These are phyloP conservation scores for Pseudonitzschia multiseries DNA, from an alignment of 108 stramenopile genomes.

Conservation along the genomic window DNA sequence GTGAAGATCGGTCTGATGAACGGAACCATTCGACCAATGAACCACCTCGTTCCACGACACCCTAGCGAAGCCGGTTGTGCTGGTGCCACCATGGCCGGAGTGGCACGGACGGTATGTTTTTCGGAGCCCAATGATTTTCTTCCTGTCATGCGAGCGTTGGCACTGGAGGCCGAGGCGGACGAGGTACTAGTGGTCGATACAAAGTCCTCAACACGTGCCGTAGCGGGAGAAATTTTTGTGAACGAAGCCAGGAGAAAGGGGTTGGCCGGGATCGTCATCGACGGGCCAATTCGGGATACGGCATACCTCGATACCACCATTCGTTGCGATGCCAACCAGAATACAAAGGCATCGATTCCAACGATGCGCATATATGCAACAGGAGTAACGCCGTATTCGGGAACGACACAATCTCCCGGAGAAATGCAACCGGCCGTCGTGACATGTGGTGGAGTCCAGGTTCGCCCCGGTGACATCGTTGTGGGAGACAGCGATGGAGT, in stretches of 20 bases:
- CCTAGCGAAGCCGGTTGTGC: not conserved
- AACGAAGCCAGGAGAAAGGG: slow-evolving; percentile 42
- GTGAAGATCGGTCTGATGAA: not conserved
- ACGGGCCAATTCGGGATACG: slow-evolving; percentile 53
- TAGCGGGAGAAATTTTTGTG: slow-evolving; percentile 52
- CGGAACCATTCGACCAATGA: slow-evolving; percentile 2
- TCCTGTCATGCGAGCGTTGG: slow-evolving; percentile 42
- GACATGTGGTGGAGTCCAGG: slow-evolving; percentile 45
- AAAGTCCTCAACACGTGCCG: slow-evolving; percentile 44
- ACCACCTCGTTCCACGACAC: not conserved
- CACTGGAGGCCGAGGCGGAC: slow-evolving; percentile 19
- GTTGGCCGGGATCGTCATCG: slow-evolving; percentile 49
- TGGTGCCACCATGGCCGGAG: slow-evolving; percentile 24
- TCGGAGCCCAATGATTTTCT: slow-evolving; percentile 54
- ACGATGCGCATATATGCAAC: slow-evolving; percentile 28
- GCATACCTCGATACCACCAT: slow-evolving; percentile 24
- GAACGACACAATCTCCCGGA: slow-evolving; percentile 46
- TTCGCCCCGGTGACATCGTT: slow-evolving; percentile 51
- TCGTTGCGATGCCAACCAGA: not conserved
- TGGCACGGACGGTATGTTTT: slow-evolving; percentile 41
- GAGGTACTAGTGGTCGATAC: slow-evolving; percentile 53
- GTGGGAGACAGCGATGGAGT: slow-evolving; percentile 46
- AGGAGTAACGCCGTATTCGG: slow-evolving; percentile 47
- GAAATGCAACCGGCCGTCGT: slow-evolving; percentile 35
- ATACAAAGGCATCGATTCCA: not conserved